These are phyloP conservation scores for Termitomyces sp. DNA, from an alignment of 768 basidiomycete species.

Conservation along the genomic window DNA sequence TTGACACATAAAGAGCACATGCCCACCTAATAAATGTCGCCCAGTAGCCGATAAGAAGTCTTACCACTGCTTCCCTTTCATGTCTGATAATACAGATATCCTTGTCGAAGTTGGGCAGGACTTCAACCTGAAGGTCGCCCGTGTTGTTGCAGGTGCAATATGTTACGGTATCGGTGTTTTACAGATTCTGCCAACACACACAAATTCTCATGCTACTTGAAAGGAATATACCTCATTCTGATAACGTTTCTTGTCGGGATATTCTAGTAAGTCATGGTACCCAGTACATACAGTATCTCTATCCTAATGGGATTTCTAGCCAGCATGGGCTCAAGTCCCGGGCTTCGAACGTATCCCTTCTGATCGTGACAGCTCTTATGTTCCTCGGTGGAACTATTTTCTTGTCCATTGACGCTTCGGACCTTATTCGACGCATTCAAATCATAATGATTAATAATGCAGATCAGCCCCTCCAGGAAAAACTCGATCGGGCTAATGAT, in stretches of 20 bases:
- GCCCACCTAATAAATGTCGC: too few species aligned
- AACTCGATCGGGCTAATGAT: constrained; percentile 16
- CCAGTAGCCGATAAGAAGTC: not conserved
- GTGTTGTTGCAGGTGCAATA: constrained; percentile 13
- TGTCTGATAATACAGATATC: constrained; percentile 13
- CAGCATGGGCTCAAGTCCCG: constrained; percentile 12
- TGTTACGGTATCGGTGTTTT: constrained; percentile 12
- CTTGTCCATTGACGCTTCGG: constrained; percentile 20
- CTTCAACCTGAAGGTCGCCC: constrained; percentile 15
- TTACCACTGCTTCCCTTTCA: not conserved
- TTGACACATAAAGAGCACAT: not conserved
- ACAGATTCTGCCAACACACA: not conserved
- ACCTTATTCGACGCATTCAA: constrained; percentile 21
- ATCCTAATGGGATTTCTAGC: constrained; percentile 5
- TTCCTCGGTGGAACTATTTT: constrained; percentile 22
- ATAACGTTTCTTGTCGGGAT: constrained; percentile 11
- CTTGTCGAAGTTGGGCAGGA: constrained; percentile 12
- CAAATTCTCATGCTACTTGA: not conserved
- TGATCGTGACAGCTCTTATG: constrained; percentile 20
- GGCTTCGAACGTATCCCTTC: constrained; percentile 13
- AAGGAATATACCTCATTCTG: constrained; percentile 16
- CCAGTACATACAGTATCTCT: not conserved
- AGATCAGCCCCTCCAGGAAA: constrained; percentile 13
- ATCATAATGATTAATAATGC: constrained; percentile 18
- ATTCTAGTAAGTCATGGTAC: constrained; percentile 5